Conservation (phyloP, 768 basidiomycete genomes). For the Exsudoporus frostii region DNA sequence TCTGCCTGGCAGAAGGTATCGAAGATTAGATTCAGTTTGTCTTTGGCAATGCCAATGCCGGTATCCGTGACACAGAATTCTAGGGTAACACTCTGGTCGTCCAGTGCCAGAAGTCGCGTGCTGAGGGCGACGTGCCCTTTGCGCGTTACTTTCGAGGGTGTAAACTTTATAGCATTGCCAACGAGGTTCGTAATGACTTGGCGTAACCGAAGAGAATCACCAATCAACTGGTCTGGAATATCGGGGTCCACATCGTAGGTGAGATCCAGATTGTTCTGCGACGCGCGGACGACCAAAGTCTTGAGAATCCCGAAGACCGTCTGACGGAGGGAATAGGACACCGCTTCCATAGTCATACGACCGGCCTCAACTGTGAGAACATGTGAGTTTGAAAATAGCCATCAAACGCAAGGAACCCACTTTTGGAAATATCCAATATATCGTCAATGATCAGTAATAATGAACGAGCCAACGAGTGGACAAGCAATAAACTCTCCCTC, state of each 20-base stretch:
- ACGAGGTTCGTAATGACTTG: conserved; percentile 96
- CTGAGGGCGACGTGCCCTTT: conserved; percentile 91
- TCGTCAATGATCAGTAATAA: conserved; percentile 97
- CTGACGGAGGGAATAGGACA: conserved; percentile 96
- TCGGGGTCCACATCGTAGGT: conserved; percentile 95
- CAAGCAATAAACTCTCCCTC: conserved; percentile 91
- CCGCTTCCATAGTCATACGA: conserved; percentile 99
- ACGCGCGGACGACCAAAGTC: conserved; percentile 95
- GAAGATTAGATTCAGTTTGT: conserved; percentile 97
- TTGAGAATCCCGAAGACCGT: conserved; percentile 98
- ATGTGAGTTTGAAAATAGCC: conserved; percentile 4
- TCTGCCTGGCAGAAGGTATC: conserved; percentile 99
- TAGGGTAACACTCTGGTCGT: conserved; percentile 81
- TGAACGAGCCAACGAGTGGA: conserved; percentile 91
- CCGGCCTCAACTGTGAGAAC: conserved; percentile 83
- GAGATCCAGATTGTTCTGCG: conserved; percentile 93
- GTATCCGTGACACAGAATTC: conserved; percentile 98
- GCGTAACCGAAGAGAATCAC: conserved; percentile 89
- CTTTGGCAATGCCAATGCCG: conserved; percentile 97
- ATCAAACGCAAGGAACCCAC: conserved; percentile 48
- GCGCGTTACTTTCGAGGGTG: conserved; percentile 69
- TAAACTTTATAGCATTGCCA: conserved; percentile 97
- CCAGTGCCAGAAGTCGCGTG: conserved; percentile 72
- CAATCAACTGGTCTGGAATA: conserved; percentile 95
- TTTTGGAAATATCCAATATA: conserved; percentile 99